These are phyloP conservation scores for Botryotinia convoluta DNA, from an alignment of 2,329 filamentous ascomycete genomes.

Conservation along the genomic window DNA sequence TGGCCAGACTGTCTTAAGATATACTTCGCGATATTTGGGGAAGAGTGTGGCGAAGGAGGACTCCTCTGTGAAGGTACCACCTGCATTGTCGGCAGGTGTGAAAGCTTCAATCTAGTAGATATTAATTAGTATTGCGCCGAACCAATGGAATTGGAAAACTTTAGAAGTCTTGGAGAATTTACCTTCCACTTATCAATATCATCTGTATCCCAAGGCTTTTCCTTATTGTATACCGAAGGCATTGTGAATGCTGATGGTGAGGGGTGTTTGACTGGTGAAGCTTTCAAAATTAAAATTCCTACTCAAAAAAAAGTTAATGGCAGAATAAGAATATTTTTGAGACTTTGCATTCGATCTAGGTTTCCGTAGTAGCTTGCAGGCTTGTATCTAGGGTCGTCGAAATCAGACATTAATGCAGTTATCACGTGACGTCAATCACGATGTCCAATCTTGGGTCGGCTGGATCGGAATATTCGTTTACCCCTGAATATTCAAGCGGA, in stretches of 20 bases:
- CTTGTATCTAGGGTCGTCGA: neutral
- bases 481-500: conserved; percentile 19
- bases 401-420: rapidly evolving
- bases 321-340: conserved; percentile 20
- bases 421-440: neutral
- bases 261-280: conserved; percentile 19
- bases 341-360: conserved; percentile 6
- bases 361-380: conserved; percentile 2
- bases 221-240: conserved; percentile 85
- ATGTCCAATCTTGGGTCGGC: neutral
- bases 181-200: conserved; percentile 97
- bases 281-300: conserved; percentile 13
- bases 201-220: conserved; percentile 94
- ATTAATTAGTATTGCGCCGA: conserved; percentile 13
- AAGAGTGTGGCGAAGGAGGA: conserved; percentile 86
- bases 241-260: conserved; percentile 46
- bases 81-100: conserved; percentile 78
- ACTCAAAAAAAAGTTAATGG: conserved; percentile 22
- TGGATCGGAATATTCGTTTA: neutral
- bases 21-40: conserved; percentile 94
- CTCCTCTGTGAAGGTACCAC: conserved; percentile 86
- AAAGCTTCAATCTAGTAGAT: conserved; percentile 68
- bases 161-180: conserved; percentile 11
- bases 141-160: neutral
- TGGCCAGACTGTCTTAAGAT: conserved; percentile 90